Percentiles rank a stretch among this genome's conserved stretches.
Conservation (phyloP, 176 grass and related monocot species). For the Alloteropsis semialata region DNA sequence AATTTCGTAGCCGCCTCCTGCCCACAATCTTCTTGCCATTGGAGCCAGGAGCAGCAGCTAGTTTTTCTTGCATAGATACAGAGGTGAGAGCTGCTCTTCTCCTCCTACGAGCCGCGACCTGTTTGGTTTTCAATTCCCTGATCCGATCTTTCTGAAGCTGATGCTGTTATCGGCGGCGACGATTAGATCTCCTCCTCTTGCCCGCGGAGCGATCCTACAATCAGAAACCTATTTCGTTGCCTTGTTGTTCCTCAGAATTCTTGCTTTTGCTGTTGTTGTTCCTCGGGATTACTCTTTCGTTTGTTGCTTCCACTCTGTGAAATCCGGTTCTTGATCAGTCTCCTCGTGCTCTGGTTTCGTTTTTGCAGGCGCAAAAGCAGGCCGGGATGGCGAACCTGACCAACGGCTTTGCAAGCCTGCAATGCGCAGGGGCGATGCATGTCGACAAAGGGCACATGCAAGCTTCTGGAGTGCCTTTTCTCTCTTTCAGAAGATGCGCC, state of each 20-base stretch:
- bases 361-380: conserved; percentile 12
- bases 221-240: neutral
- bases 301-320: neutral
- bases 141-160: conserved; percentile 3
- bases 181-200: neutral
- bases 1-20: neutral
- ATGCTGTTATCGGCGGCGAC: neutral
- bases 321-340: neutral
- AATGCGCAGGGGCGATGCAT: conserved; percentile 31
- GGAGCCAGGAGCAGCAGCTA: neutral
- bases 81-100: neutral
- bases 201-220: neutral
- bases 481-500: conserved; percentile 40
- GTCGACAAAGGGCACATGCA: conserved; percentile 51
- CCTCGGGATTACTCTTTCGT: neutral
- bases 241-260: neutral
- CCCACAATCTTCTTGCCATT: neutral
- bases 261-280: neutral
- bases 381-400: conserved; percentile 49
- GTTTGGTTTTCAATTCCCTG: neutral
- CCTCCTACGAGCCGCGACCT: neutral
- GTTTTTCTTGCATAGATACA: neutral
- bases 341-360: neutral
- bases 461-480: conserved; percentile 31
- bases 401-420: conserved; percentile 48